These are phyloP conservation scores for Thermothielavioides terrestris DNA, from an alignment of 495 filamentous ascomycete genomes.

Conservation along the genomic window DNA sequence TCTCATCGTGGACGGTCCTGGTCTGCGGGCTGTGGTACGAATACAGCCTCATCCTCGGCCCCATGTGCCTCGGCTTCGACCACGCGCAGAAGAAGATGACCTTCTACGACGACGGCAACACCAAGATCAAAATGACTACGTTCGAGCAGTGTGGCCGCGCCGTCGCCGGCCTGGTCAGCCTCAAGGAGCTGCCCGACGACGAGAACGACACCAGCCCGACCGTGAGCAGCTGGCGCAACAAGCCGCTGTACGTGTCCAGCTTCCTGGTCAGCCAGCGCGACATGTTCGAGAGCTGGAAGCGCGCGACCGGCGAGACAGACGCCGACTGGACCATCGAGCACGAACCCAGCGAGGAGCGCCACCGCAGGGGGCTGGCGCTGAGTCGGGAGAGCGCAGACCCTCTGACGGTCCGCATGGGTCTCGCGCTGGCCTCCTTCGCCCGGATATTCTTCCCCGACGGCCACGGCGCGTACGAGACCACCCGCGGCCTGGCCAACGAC, in stretches of 20 bases:
- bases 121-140: slow-evolving; percentile 31
- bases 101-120: slow-evolving; percentile 28
- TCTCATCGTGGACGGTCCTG: slow-evolving; percentile 27
- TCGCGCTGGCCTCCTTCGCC: slow-evolving; percentile 44
- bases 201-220: slow-evolving; percentile 22
- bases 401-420: slow-evolving; percentile 21
- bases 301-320: slow-evolving; percentile 44
- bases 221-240: slow-evolving; percentile 29
- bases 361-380: slow-evolving; percentile 27
- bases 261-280: slow-evolving; percentile 40
- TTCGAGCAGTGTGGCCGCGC: slow-evolving; percentile 36
- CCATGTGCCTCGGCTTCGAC: slow-evolving; percentile 26
- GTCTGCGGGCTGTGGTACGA: slow-evolving; percentile 42
- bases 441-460: slow-evolving; percentile 42
- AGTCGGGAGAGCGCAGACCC: slow-evolving; percentile 26
- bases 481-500: slow-evolving; percentile 38
- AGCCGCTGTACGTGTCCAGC: slow-evolving; percentile 31
- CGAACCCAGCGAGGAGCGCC: slow-evolving; percentile 36
- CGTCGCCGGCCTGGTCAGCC: slow-evolving; percentile 29
- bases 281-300: slow-evolving; percentile 40
- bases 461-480: slow-evolving; percentile 21
- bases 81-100: slow-evolving; percentile 21
- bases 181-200: slow-evolving; percentile 31
- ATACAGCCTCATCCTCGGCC: slow-evolving; percentile 21
- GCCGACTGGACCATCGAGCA: slow-evolving; percentile 52